Evolutionary conservation across 768 basidiomycete species (phyloP).

Genomic region (Rhizopogon roseolus): DNA sequence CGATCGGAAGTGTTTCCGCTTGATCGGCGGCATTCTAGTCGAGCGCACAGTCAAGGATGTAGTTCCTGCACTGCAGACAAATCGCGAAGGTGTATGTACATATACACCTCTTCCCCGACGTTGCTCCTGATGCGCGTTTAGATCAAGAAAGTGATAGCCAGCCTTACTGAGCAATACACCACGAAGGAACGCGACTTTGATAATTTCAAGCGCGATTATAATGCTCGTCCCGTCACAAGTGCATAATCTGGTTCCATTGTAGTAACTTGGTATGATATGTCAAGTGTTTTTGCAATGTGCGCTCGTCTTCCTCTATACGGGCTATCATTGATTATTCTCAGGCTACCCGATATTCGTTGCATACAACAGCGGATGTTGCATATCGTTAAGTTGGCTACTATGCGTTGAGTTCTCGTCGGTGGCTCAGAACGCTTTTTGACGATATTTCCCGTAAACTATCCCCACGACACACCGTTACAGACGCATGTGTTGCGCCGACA

Average conservation of each 20-base stretch:
- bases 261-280: neutral
- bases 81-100: constrained; percentile 72
- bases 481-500: too few species aligned
- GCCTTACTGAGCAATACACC: constrained; percentile 83
- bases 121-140: constrained; percentile 29
- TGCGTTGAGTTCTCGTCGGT: neutral
- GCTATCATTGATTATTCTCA: neutral
- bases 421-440: neutral
- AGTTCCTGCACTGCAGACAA: constrained; percentile 85
- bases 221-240: constrained; percentile 55
- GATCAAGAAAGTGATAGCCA: constrained; percentile 80
- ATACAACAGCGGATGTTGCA: neutral
- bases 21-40: constrained; percentile 93
- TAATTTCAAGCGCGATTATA: constrained; percentile 71
- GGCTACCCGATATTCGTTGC: neutral
- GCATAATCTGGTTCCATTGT: constrained; percentile 10
- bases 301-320: neutral
- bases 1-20: constrained; percentile 90
- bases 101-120: neutral
- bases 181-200: constrained; percentile 82
- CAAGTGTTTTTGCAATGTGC: neutral
- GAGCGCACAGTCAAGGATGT: constrained; percentile 96
- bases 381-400: neutral
- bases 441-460: too few species aligned
- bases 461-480: too few species aligned